Percentiles rank a stretch among this genome's conserved stretches.
Conservation (phyloP, 2,329 filamentous ascomycete species). For the Calonectria hawksworthii region DNA sequence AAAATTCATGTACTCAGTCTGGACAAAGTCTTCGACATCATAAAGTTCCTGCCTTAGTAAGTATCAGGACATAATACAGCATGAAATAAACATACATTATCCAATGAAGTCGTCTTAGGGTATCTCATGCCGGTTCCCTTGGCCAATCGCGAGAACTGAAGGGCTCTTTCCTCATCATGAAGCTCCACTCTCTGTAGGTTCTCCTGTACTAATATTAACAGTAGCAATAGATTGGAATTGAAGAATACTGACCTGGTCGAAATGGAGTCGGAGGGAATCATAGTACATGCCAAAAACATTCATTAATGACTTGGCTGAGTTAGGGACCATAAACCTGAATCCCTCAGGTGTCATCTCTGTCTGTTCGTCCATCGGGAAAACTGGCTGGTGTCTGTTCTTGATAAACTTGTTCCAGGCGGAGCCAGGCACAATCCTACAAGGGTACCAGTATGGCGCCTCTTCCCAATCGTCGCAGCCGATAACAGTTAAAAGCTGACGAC, state of each 20-base stretch:
- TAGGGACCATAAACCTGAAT: constrained; percentile 29
- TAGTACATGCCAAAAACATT: constrained; percentile 17
- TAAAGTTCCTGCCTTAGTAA: not conserved
- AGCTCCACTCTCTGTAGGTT: not conserved
- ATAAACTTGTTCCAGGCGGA: constrained; percentile 45
- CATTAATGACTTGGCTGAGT: constrained; percentile 18
- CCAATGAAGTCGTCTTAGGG: not conserved
- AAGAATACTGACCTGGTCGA: constrained; percentile 18
- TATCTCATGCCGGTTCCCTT: constrained; percentile 23
- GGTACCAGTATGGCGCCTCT: constrained; percentile 36
- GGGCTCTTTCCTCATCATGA: not conserved
- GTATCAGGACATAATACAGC: not conserved
- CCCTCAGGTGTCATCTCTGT: not conserved
- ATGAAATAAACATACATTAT: constrained; percentile 9
- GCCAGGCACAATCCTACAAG: constrained; percentile 36
- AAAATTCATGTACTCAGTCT: constrained; percentile 18
- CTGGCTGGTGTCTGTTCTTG: constrained; percentile 30
- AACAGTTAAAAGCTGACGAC: constrained; percentile 33
- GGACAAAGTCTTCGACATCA: not conserved
- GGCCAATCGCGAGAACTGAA: constrained; percentile 23
- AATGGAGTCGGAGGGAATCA: constrained; percentile 10
- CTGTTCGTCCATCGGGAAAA: constrained; percentile 15
- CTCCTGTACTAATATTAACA: constrained; percentile 8
- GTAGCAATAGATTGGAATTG: not conserved
- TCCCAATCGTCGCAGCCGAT: constrained; percentile 30